Base-by-base conservation (phyloP, 805 yeast species). In the Metschnikowia arizonensis region DNA sequence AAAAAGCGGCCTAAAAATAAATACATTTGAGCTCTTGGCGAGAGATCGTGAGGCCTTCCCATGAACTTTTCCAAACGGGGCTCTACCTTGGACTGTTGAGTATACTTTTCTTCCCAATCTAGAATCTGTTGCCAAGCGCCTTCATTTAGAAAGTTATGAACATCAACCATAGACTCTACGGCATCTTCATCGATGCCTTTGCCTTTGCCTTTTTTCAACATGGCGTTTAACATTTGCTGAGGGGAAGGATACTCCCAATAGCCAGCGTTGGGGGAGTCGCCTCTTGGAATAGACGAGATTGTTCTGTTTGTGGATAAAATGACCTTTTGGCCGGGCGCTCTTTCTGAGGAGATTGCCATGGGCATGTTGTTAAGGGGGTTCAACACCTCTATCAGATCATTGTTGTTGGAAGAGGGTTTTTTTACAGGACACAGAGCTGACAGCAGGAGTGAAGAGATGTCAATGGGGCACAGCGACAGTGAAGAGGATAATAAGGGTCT, bases 211-310 rank as follows among this genome's bases (percentile, higher is more conserved):
- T 93, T 93, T 52, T 91, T 81, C 23, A 89, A 69, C 98, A 93
- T 91, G 10, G 99, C 99, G 59, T 91, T 90, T 54, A 89, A 82
- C 99, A 93, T 93, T 63, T 93, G 99, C 66, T 93, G 99, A 1
- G 99, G 99, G 2, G 97, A 88, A 1, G 99, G 99, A 62, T 93
- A 93, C 66, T 93, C 99, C 99, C 99, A 93, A 39, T 83, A 80
- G 1, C 95, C 95, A 49, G 80, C 81, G 8, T 69, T 73, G 1
- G 69, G 72, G 11, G 62, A 60, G 24, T 72, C 78, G 24, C 98
- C 98, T 51, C 88, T 77, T 17, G 99, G 99, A 43, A 93, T 93
- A 1, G 88, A 68, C 12, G 96, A 88, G 31, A 82, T 64, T 1
- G 95, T 85, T 55, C 97, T 79, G 34, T 85, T 87, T 0, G 93